phyloP scores from a whole-genome alignment of 2,329 filamentous ascomycete species.

The Aureobasidium leucospermi region DNA sequence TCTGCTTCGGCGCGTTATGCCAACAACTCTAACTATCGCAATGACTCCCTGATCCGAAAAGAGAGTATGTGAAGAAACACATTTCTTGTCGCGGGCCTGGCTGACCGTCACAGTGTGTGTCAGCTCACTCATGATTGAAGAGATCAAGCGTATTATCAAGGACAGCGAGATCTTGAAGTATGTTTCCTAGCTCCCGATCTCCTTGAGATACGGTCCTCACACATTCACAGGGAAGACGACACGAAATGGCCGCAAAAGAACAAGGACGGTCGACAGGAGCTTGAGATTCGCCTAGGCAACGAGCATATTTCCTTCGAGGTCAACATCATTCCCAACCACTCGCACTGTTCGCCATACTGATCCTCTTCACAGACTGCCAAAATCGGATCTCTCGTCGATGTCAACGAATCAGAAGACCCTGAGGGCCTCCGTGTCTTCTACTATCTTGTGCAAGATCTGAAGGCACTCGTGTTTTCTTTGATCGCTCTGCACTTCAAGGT shows the following conservation, averaged over 20 bases:
- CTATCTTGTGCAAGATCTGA: conserved; percentile 95
- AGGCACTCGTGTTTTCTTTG: conserved; percentile 91
- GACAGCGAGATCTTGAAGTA: conserved; percentile 97
- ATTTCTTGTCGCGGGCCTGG: not conserved
- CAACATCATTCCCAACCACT: conserved; percentile 22
- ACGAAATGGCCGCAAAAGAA: conserved; percentile 99
- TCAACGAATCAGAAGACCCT: conserved; percentile 90
- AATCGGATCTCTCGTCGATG: conserved; percentile 93
- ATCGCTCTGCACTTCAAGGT: conserved; percentile 97
- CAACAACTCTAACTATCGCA: conserved; percentile 99
- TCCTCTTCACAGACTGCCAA: conserved; percentile 69
- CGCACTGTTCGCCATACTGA: conserved; percentile 19
- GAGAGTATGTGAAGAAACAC: conserved; percentile 62
- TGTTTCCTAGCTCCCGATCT: conserved; percentile 19
- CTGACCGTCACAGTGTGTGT: conserved; percentile 68
- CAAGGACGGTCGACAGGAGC: conserved; percentile 93
- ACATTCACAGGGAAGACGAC: conserved; percentile 73
- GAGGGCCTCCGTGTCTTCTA: conserved; percentile 97
- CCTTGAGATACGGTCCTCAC: not conserved
- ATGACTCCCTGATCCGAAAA: conserved; percentile 97
- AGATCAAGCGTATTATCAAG: conserved; percentile 96
- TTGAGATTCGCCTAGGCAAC: conserved; percentile 87
- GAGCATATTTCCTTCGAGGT: conserved; percentile 99
- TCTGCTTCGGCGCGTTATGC: conserved; percentile 94
- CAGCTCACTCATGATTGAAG: conserved; percentile 78